Evolutionary conservation across 345 rosid species (phyloP).

Genomic region (Rhizophora mangle): DNA sequence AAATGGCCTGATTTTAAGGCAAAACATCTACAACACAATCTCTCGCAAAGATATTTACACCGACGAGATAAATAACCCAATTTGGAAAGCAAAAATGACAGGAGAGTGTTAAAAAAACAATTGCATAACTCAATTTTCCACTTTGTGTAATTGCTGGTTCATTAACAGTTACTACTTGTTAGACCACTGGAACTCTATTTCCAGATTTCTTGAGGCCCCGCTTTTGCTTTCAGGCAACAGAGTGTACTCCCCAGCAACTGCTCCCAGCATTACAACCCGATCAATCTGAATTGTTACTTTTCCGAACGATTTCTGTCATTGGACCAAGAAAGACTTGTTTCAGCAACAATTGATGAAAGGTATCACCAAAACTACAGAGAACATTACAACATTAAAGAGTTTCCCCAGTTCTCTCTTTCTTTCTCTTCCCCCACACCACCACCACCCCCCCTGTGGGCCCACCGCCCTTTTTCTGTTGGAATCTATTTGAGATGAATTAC

Average conservation of each 20-base stretch:
- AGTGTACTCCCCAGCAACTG: slow-evolving; percentile 88
- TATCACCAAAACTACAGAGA: neutral
- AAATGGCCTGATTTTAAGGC: slow-evolving; percentile 18
- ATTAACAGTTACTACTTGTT: slow-evolving; percentile 44
- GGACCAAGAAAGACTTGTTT: neutral
- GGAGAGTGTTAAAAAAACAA: slow-evolving; percentile 6
- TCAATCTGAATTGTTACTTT: slow-evolving; percentile 98
- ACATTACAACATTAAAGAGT: neutral
- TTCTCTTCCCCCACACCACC: too few species aligned
- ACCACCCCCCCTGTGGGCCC: too few species aligned
- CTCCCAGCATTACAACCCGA: slow-evolving; percentile 94
- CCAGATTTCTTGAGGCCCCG: slow-evolving; percentile 83
- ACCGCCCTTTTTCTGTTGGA: neutral
- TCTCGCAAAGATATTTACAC: slow-evolving; percentile 43
- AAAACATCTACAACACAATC: slow-evolving; percentile 39
- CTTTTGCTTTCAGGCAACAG: slow-evolving; percentile 91
- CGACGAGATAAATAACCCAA: slow-evolving; percentile 18
- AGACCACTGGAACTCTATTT: slow-evolving; percentile 98
- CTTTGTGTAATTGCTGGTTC: neutral
- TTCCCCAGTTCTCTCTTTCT: neutral
- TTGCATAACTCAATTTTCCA: slow-evolving; percentile 16
- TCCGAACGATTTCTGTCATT: slow-evolving; percentile 83
- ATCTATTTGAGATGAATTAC: slow-evolving; percentile 25
- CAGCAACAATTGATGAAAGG: neutral
- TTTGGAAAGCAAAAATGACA: neutral